These are phyloP conservation scores for Yamagishiella unicocca DNA, from an alignment of 139 green algal species.

Conservation along the genomic window DNA sequence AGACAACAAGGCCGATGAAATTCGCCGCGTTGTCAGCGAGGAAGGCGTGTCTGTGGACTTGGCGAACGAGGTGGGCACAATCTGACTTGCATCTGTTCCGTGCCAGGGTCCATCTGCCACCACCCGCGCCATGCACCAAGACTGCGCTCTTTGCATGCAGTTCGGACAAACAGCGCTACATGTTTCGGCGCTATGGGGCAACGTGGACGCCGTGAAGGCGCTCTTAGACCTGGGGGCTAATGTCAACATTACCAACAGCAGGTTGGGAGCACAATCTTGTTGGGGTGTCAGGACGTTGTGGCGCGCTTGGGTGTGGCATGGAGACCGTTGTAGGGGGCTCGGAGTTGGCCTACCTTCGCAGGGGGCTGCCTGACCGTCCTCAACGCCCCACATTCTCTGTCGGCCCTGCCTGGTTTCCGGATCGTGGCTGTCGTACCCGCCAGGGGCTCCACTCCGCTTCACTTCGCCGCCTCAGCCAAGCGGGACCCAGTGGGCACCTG, in stretches of 20 bases:
- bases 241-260: slow-evolving; percentile 58
- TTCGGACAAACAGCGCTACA: slow-evolving; percentile 78
- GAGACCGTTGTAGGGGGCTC: too few relatives aligned
- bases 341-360: too few relatives aligned
- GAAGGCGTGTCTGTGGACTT: slow-evolving; percentile 38
- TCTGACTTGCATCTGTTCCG: not conserved
- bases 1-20: slow-evolving; percentile 59
- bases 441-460: slow-evolving; percentile 69
- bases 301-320: too few relatives aligned
- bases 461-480: slow-evolving; percentile 78
- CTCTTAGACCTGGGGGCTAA: slow-evolving; percentile 68
- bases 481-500: slow-evolving; percentile 49
- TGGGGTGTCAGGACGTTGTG: too few relatives aligned
- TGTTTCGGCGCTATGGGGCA: slow-evolving; percentile 64
- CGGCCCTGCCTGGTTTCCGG: too few relatives aligned
- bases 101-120: not conserved
- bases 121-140: not conserved
- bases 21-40: slow-evolving; percentile 40
- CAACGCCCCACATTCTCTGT: too few relatives aligned
- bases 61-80: slow-evolving; percentile 54
- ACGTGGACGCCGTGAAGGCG: slow-evolving; percentile 46
- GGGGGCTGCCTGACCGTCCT: too few relatives aligned
- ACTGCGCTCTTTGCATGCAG: slow-evolving; percentile 3
- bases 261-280: too few relatives aligned
- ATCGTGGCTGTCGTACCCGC: too few relatives aligned